Conservation (phyloP, 2,329 filamentous ascomycete genomes). For the Aspergillus sp. region DNA sequence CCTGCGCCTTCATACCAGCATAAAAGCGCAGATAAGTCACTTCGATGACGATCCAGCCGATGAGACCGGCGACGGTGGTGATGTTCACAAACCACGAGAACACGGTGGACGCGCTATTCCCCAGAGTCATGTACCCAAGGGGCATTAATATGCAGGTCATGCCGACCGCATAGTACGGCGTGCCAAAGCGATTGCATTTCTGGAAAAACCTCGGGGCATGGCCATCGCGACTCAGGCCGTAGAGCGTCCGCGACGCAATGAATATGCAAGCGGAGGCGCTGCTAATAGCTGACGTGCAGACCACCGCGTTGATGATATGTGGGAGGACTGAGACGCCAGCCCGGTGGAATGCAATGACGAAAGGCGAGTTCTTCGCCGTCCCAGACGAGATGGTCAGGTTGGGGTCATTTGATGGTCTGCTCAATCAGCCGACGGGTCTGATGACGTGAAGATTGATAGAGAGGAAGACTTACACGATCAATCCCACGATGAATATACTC, state of each 20-base stretch:
- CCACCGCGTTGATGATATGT: constrained; percentile 72
- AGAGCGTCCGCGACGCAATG: constrained; percentile 52
- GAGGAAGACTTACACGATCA: constrained; percentile 47
- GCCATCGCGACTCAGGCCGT: constrained; percentile 45
- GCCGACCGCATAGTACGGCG: constrained; percentile 43
- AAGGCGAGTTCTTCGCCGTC: constrained; percentile 49
- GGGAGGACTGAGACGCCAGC: constrained; percentile 67
- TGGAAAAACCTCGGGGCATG: constrained; percentile 54
- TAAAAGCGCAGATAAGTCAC: not conserved
- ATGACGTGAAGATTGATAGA: too few species aligned
- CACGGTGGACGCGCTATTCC: constrained; percentile 55
- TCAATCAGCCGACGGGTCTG: too few species aligned
- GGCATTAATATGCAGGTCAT: constrained; percentile 42
- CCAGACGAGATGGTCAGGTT: constrained; percentile 17
- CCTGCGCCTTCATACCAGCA: not conserved
- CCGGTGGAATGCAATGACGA: constrained; percentile 68
- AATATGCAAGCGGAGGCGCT: constrained; percentile 66
- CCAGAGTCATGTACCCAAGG: constrained; percentile 45
- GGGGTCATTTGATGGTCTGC: constrained; percentile 45
- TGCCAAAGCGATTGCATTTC: constrained; percentile 29
- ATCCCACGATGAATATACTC: constrained; percentile 56
- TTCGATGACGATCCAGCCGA: constrained; percentile 57
- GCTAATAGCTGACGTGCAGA: constrained; percentile 70
- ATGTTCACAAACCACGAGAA: constrained; percentile 65
- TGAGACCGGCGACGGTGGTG: constrained; percentile 60